Conservation (phyloP, 176 grass and related monocot species). For the Rhynchospora breviuscula region DNA sequence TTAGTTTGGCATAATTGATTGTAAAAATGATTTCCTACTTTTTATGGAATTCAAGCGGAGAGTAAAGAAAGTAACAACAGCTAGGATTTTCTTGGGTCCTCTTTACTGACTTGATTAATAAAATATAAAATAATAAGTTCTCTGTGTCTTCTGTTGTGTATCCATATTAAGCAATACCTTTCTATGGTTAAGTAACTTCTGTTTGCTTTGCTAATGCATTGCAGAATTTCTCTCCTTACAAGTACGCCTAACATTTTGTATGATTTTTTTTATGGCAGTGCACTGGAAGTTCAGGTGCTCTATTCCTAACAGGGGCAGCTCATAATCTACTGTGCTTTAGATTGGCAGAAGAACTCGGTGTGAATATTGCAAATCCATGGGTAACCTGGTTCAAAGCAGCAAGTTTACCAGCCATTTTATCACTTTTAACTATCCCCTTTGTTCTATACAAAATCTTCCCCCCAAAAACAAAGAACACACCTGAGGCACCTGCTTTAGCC, state of each 20-base stretch:
- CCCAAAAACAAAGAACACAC: conserved; percentile 78
- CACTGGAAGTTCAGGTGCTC: conserved; percentile 61
- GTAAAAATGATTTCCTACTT: neutral
- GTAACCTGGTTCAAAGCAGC: conserved; percentile 76
- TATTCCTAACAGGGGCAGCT: conserved; percentile 85
- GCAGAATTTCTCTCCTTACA: neutral
- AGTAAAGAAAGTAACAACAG: neutral
- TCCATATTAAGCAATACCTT: neutral
- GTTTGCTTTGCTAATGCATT: neutral
- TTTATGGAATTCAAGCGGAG: neutral
- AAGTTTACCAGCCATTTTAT: conserved; percentile 75
- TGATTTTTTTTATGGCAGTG: conserved; percentile 36
- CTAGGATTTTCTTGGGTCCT: neutral
- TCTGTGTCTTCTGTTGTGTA: neutral
- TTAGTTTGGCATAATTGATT: neutral
- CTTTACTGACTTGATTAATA: neutral
- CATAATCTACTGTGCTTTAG: conserved; percentile 90
- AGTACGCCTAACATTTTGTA: neutral
- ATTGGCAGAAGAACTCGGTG: conserved; percentile 78
- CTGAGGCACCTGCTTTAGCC: conserved; percentile 67
- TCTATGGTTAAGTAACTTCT: neutral
- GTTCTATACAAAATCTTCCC: conserved; percentile 80
- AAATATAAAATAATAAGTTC: neutral
- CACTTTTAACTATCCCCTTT: conserved; percentile 61
- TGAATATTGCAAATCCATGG: conserved; percentile 73